Base-by-base conservation (phyloP, 768 basidiomycete species). In the Tephrocybe sp. region DNA sequence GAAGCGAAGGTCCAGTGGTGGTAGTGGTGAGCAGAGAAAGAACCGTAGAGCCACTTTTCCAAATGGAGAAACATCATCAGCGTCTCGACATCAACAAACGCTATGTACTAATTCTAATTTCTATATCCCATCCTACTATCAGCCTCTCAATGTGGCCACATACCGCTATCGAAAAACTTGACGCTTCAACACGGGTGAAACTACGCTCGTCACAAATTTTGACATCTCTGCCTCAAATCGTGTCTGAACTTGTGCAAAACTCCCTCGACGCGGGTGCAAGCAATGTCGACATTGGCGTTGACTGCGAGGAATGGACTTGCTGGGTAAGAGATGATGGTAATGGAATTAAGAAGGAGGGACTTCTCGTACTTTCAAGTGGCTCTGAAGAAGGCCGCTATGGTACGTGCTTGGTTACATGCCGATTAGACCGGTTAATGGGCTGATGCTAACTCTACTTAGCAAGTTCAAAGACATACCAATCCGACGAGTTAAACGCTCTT, bases 221-320 rank as follows among this genome's bases (percentile, higher is more conserved):
- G 51, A 91, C 91, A 0, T 88, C 91, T 4, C 62, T 97, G 22
- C 75, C 87, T 7, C 83, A 88, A 61, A 73, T 94, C 49, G 71
- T 94, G 18, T 84, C 84, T 1, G 93, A 97, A 66, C 80, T 98
- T 29, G 65, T 94, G 10, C 94, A 94, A 64, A 98, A 98, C 64
- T 77, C 91, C 2, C 73, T 97, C 8, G 95, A 98, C 58, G 91
- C 94, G 2, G 74, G 74, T 23, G 82, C 93, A 0, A 72, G 66
- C 13, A 74, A 76, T 18, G 73, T 98, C 43, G 83, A 88, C 34
- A 70, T 93, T 40, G 83, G 85, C 3, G 62, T 97, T 1, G 79
- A 93, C 60, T 81, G 82, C 42, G 78, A 78, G 37, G 82, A 86
- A 37, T 94, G 92, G 91, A 73, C 76, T 6, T 85, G 91, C 58